Percentiles rank a stretch among this genome's conserved stretches.
Evolutionary conservation across 495 filamentous ascomycete species (phyloP).

Genomic region (Apiosordaria backusii): DNA sequence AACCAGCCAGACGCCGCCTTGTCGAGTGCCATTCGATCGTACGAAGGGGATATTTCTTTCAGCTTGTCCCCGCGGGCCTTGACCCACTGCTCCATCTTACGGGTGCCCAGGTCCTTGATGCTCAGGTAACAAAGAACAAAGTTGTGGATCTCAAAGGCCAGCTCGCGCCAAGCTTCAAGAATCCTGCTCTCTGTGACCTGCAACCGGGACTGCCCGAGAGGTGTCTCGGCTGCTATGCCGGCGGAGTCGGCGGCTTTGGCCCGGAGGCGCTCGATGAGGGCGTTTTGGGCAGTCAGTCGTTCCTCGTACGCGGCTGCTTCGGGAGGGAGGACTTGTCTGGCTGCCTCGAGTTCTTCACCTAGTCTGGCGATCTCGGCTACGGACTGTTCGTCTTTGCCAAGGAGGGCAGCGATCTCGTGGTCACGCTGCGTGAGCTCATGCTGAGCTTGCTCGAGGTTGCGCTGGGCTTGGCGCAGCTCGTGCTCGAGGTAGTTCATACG

Average conservation of each 20-base stretch:
- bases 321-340: not conserved
- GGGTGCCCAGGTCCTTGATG: not conserved
- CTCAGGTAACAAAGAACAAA: conserved; percentile 3
- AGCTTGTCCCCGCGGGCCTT: not conserved
- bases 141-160: not conserved
- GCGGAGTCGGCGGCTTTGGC: not conserved
- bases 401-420: too few species aligned
- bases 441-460: not conserved
- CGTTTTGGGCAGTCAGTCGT: not conserved
- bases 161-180: not conserved
- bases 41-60: not conserved
- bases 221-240: not conserved
- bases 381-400: not conserved
- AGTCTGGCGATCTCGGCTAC: not conserved
- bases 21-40: not conserved
- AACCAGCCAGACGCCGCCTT: not conserved
- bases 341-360: not conserved
- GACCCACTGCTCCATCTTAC: not conserved
- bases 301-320: not conserved
- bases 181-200: not conserved
- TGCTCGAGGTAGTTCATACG: not conserved
- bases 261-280: not conserved
- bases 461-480: not conserved
- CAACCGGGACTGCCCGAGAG: not conserved
- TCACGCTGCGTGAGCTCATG: not conserved